Conservation (phyloP, 2,329 filamentous ascomycete genomes). For the Ambrosiella xylebori region DNA sequence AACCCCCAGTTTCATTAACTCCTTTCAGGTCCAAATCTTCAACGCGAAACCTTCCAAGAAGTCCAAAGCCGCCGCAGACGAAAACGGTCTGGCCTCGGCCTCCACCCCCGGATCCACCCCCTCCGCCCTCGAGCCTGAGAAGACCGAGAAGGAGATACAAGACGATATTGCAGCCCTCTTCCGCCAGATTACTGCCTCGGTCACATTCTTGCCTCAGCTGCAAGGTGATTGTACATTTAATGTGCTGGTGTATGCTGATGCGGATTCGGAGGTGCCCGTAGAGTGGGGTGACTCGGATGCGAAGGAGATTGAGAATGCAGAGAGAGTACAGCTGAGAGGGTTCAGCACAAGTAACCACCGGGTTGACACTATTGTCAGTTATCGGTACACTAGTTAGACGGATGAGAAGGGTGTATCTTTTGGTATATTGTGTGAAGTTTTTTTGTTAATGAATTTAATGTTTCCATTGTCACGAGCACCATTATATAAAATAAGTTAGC, state of each 20-base stretch:
- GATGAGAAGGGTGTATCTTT: background rate
- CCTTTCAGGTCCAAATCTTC: slow-evolving; percentile 24
- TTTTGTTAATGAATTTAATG: background rate
- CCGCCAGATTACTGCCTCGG: slow-evolving; percentile 91
- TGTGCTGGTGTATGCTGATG: slow-evolving; percentile 92
- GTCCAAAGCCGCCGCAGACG: slow-evolving; percentile 31
- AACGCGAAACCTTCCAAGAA: slow-evolving; percentile 23
- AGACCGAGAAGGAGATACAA: slow-evolving; percentile 87
- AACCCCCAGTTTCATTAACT: background rate
- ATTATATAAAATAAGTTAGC: background rate
- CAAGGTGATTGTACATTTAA: slow-evolving; percentile 91
- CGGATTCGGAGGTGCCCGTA: slow-evolving; percentile 87
- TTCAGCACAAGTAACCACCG: slow-evolving; percentile 92
- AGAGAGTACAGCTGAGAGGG: slow-evolving; percentile 86
- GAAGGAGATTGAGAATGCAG: slow-evolving; percentile 86
- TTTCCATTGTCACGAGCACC: background rate
- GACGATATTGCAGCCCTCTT: slow-evolving; percentile 92
- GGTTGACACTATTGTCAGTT: slow-evolving; percentile 91
- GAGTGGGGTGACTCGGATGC: slow-evolving; percentile 98
- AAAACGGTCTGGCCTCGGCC: slow-evolving; percentile 40
- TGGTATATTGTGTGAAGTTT: slow-evolving; percentile 28
- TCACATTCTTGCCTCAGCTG: slow-evolving; percentile 89
- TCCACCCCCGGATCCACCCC: slow-evolving; percentile 12
- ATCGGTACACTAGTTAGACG: slow-evolving; percentile 23
- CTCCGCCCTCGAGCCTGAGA: slow-evolving; percentile 35